phyloP scores from a whole-genome alignment of 164 flowering plant genomes.

The Warburgia ugandensis region DNA sequence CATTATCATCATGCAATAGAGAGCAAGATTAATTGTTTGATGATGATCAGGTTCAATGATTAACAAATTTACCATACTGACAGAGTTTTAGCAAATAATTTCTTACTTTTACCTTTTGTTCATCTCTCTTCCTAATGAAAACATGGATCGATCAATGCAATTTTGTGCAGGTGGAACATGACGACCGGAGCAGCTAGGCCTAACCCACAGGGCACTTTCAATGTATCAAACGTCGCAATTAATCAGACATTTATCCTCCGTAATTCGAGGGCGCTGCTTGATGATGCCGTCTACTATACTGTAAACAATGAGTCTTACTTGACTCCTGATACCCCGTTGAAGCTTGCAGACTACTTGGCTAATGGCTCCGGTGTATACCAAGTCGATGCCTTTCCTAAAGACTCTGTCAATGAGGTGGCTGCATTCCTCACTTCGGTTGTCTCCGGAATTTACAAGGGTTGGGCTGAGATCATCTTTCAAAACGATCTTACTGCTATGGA shows the following conservation, averaged over 20 bases:
- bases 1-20: no score
- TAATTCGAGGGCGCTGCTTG: conserved; percentile 17
- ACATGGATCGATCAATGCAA: no score
- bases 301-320: conserved; percentile 50
- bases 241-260: conserved; percentile 45
- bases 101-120: no score
- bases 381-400: conserved; percentile 36
- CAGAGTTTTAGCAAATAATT: no score
- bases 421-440: conserved; percentile 34
- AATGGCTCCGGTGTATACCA: conserved; percentile 43
- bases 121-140: no score
- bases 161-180: conserved; percentile 48
- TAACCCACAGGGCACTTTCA: conserved; percentile 70
- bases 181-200: conserved; percentile 77
- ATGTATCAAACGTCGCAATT: conserved; percentile 37
- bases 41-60: no score
- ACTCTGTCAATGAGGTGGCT: conserved; percentile 20
- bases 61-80: no score
- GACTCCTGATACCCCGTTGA: conserved; percentile 44
- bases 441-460: conserved; percentile 47
- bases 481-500: conserved; percentile 37
- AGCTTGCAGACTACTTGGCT: conserved; percentile 44
- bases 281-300: conserved; percentile 15
- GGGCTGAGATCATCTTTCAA: conserved; percentile 49
- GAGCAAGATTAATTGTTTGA: no score